A percentile compares a stretch with the other conserved stretches of the same genome.
Evolutionary conservation across 257 asterid genomes (phyloP).

Genomic region (Parsonsia alboflavescens): DNA sequence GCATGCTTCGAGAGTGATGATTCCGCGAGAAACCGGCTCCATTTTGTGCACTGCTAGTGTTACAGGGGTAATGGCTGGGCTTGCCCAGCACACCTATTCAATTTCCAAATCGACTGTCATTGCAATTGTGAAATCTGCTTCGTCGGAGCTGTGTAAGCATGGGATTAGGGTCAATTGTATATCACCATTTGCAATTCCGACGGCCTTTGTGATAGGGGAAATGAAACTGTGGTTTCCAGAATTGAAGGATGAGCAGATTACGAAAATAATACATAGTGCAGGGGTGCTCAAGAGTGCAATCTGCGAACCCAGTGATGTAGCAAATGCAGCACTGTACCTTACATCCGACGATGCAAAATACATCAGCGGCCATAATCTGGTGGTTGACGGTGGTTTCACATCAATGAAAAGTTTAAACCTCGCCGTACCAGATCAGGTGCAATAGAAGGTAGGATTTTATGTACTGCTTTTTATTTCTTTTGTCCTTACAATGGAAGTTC

Average conservation of each 20-base stretch:
- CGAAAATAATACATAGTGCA: conserved; percentile 38
- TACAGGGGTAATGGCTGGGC: conserved; percentile 70
- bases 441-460: background rate
- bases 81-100: conserved; percentile 72
- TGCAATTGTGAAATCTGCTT: conserved; percentile 53
- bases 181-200: conserved; percentile 82
- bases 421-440: conserved; percentile 9
- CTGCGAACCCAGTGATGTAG: conserved; percentile 64
- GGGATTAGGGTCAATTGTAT: conserved; percentile 78
- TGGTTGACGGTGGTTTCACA: conserved; percentile 69
- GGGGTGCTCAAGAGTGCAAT: conserved; percentile 56
- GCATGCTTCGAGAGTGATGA: conserved; percentile 90
- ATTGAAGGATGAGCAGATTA: conserved; percentile 32
- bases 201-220: conserved; percentile 56
- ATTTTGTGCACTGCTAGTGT: conserved; percentile 84
- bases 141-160: conserved; percentile 56
- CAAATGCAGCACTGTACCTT: conserved; percentile 71
- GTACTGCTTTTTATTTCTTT: background rate
- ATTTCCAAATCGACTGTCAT: conserved; percentile 61
- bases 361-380: conserved; percentile 80
- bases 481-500: background rate
- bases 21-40: conserved; percentile 54
- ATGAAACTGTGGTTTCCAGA: conserved; percentile 42
- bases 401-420: conserved; percentile 35
- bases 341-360: conserved; percentile 79